Conservation (phyloP, 2,329 filamentous ascomycete genomes). For the Clonostachys chloroleuca region DNA sequence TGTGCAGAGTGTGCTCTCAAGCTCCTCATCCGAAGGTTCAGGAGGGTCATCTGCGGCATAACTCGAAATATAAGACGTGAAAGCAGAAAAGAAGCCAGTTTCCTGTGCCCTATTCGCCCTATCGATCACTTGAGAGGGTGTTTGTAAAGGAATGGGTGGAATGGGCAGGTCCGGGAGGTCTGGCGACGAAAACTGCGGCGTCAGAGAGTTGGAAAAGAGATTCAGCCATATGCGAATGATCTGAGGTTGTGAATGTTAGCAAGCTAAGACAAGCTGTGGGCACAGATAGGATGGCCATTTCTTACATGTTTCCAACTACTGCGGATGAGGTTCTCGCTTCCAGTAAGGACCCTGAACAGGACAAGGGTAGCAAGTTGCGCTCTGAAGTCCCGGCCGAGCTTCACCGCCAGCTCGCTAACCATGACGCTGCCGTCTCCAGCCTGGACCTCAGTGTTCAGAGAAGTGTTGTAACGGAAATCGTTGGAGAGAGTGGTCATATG, state of each 20-base stretch:
- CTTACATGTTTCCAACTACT: slow-evolving; percentile 76
- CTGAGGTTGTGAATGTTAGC: slow-evolving; percentile 37
- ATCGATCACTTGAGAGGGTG: slow-evolving; percentile 88
- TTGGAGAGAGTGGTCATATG: slow-evolving; percentile 86
- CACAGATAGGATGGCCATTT: slow-evolving; percentile 7
- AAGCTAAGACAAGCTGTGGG: slow-evolving; percentile 16
- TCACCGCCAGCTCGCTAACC: slow-evolving; percentile 96
- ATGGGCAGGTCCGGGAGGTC: slow-evolving; percentile 64
- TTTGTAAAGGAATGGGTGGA: slow-evolving; percentile 81
- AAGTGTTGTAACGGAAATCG: slow-evolving; percentile 72
- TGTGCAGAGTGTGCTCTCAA: slow-evolving; percentile 91
- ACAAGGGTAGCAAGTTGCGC: slow-evolving; percentile 92
- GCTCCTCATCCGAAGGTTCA: slow-evolving; percentile 93
- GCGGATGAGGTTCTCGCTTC: slow-evolving; percentile 73
- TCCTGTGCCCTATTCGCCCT: slow-evolving; percentile 75
- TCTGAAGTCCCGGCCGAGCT: slow-evolving; percentile 89
- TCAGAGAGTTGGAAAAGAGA: slow-evolving; percentile 90
- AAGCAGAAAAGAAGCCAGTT: slow-evolving; percentile 84
- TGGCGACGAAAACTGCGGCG: slow-evolving; percentile 71
- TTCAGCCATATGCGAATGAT: slow-evolving; percentile 92
- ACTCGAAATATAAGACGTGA: slow-evolving; percentile 96
- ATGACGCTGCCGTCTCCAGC: slow-evolving; percentile 89
- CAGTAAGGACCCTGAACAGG: slow-evolving; percentile 87
- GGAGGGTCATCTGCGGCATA: slow-evolving; percentile 97
- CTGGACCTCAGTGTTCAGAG: slow-evolving; percentile 92